Percentiles rank a stretch among this genome's conserved stretches.
These are phyloP conservation scores for Pugionium cornutum DNA, from an alignment of 345 rosid species.

Conservation along the genomic window DNA sequence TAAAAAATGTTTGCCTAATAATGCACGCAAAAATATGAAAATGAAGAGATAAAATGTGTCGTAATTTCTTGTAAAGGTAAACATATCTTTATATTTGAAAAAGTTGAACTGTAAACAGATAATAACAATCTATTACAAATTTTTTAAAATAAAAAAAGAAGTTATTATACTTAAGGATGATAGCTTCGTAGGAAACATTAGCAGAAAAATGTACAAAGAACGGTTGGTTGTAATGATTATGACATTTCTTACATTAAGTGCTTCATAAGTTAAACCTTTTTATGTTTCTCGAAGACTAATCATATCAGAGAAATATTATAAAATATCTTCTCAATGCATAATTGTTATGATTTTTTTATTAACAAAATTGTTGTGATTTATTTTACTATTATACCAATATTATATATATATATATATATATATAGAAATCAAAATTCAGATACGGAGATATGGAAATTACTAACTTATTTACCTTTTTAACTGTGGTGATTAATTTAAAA, in stretches of 20 bases:
- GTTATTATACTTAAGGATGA: slow-evolving; percentile 29
- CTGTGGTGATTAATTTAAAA: too few species aligned
- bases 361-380: too few species aligned
- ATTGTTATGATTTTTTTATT: too few species aligned
- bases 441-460: too few species aligned
- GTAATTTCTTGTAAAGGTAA: slow-evolving; percentile 32
- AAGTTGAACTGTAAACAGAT: slow-evolving; percentile 36
- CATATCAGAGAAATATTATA: too few species aligned
- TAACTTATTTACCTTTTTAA: too few species aligned
- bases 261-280: too few species aligned
- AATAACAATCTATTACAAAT: slow-evolving; percentile 33
- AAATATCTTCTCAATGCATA: too few species aligned
- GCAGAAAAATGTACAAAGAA: slow-evolving; percentile 31
- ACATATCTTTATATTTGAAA: slow-evolving; percentile 31
- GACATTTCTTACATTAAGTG: slow-evolving; percentile 42
- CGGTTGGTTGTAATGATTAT: slow-evolving; percentile 39
- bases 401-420: too few species aligned
- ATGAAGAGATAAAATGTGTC: slow-evolving; percentile 20
- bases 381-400: too few species aligned
- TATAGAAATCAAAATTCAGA: too few species aligned
- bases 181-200: slow-evolving; percentile 35
- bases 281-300: too few species aligned
- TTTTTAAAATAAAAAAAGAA: not conserved
- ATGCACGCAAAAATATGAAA: not conserved
- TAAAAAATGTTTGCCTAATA: slow-evolving; percentile 8